phyloP scores from a whole-genome alignment of 148 eudicot species.

The Fagopyrum homotropicum region DNA sequence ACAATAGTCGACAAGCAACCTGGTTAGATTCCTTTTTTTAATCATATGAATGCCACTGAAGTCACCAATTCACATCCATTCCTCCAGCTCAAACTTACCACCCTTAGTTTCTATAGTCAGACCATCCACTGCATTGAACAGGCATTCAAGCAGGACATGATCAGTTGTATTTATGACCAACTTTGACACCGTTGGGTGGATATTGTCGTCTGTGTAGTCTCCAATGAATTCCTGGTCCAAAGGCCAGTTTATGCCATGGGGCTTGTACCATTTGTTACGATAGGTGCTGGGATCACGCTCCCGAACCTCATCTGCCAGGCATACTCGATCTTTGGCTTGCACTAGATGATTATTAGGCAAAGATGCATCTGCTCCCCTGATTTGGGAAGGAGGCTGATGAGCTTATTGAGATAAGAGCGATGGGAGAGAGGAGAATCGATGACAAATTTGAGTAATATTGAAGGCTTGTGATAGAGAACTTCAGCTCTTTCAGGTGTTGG shows the following conservation, averaged over 20 bases:
- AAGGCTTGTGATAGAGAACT: background rate
- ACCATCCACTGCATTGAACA: background rate
- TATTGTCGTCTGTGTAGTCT: background rate
- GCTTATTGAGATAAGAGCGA: background rate
- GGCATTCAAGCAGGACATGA: background rate
- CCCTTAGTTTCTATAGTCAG: background rate
- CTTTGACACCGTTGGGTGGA: conserved; percentile 6
- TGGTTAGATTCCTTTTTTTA: background rate
- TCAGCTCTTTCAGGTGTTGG: background rate
- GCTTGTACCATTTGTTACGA: conserved; percentile 1
- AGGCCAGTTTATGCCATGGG: background rate
- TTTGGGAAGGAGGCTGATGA: background rate
- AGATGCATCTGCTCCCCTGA: background rate
- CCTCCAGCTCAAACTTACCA: background rate
- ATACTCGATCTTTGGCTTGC: background rate
- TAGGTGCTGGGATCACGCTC: background rate
- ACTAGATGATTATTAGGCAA: conserved; percentile 9
- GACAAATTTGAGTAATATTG: background rate
- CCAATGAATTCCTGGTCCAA: background rate
- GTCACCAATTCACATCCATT: background rate
- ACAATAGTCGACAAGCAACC: background rate
- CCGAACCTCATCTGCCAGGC: conserved; percentile 7
- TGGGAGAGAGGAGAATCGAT: conserved; percentile 7
- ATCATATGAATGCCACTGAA: background rate
- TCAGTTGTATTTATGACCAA: background rate